A percentile compares a stretch with the other conserved stretches of the same genome.
Conservation (phyloP, 2,329 filamentous ascomycete genomes). For the Venturia nashicola region DNA sequence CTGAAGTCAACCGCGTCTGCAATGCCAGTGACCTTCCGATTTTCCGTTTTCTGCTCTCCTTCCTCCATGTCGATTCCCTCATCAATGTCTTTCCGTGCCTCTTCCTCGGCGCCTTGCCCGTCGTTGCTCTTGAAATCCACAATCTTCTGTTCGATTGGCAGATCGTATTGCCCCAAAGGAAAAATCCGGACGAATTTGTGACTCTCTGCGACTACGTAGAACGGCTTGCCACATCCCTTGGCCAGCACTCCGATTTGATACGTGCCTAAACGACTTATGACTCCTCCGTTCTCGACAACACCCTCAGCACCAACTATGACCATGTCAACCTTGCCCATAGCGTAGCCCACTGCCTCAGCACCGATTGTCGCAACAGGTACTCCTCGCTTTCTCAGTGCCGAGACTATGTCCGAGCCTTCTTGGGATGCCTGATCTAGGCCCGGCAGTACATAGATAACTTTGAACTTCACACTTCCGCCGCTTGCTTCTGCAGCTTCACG, state of each 20-base stretch:
- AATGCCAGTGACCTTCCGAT: constrained; percentile 11
- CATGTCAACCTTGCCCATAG: constrained; percentile 61
- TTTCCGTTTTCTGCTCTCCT: constrained; percentile 13
- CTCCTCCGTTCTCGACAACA: constrained; percentile 85
- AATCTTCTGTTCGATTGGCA: constrained; percentile 68
- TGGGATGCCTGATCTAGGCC: constrained; percentile 17
- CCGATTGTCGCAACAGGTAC: constrained; percentile 76
- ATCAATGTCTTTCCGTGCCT: background rate
- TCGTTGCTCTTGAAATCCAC: constrained; percentile 54
- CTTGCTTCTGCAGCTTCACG: constrained; percentile 58
- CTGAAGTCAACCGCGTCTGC: constrained; percentile 57
- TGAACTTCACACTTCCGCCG: constrained; percentile 55
- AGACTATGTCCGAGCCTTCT: constrained; percentile 61
- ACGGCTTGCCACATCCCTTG: constrained; percentile 57
- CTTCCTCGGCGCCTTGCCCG: constrained; percentile 12
- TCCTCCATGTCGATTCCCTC: constrained; percentile 11
- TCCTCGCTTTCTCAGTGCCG: constrained; percentile 56
- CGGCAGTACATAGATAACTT: constrained; percentile 58
- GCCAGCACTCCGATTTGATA: constrained; percentile 80
- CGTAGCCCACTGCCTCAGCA: constrained; percentile 65
- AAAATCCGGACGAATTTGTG: constrained; percentile 93
- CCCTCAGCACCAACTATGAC: constrained; percentile 62
- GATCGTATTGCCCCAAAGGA: constrained; percentile 67
- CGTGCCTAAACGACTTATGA: constrained; percentile 76
- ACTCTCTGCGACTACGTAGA: constrained; percentile 87